Conservation (phyloP, 352 stramenopile genomes). For the Phytophthora citrophthora region DNA sequence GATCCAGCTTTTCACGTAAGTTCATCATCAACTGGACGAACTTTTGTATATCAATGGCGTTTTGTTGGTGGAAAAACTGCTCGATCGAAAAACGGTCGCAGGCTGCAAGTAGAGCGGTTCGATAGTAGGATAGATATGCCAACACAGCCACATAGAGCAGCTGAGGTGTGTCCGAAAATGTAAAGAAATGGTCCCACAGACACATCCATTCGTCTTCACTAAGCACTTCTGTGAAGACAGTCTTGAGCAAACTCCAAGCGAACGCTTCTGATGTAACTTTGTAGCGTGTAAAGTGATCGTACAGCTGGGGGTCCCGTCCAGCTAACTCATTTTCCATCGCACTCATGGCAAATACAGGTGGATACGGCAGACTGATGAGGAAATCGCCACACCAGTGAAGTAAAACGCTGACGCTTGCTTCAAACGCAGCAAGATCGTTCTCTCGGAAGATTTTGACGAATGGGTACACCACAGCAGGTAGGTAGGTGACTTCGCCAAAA, state of each 20-base stretch:
- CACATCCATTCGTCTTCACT: conserved; percentile 88
- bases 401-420: conserved; percentile 86
- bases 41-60: conserved; percentile 74
- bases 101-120: conserved; percentile 60
- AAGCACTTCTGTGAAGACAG: conserved; percentile 90
- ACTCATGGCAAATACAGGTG: conserved; percentile 74
- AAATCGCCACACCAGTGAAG: conserved; percentile 87
- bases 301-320: conserved; percentile 69
- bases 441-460: conserved; percentile 89
- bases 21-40: conserved; percentile 78
- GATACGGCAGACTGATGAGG: conserved; percentile 83
- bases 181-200: conserved; percentile 90
- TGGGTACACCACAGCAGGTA: conserved; percentile 87
- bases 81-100: conserved; percentile 71
- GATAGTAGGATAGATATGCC: conserved; percentile 78
- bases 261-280: conserved; percentile 69
- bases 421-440: conserved; percentile 91
- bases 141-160: conserved; percentile 71
- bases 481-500: conserved; percentile 86
- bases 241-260: conserved; percentile 88
- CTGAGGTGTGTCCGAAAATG: conserved; percentile 66
- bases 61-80: conserved; percentile 89
- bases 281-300: conserved; percentile 79
- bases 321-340: conserved; percentile 78
- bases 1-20: conserved; percentile 46